Conservation (phyloP, 345 rosid species). For the Dovyalis caffra region DNA sequence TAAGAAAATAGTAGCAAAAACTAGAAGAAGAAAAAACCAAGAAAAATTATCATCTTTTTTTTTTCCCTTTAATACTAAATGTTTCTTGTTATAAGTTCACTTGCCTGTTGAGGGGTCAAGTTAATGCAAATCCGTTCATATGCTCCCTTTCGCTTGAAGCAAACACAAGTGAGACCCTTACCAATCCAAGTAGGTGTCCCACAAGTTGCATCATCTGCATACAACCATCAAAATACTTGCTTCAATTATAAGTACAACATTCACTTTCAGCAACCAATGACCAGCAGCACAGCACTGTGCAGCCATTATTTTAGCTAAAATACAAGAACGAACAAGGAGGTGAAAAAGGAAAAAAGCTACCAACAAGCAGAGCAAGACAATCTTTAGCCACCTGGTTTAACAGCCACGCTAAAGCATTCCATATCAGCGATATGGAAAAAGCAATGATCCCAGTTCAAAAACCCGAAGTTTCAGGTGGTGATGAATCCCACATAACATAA, state of each 20-base stretch:
- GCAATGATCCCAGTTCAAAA: neutral
- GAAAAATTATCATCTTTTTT: neutral
- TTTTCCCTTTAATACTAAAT: neutral
- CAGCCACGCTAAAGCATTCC: constrained; percentile 24
- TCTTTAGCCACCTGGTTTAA: constrained; percentile 20
- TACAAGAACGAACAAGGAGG: neutral
- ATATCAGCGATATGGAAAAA: neutral
- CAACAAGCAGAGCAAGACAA: constrained; percentile 11
- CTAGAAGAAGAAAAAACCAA: neutral
- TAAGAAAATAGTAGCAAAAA: neutral
- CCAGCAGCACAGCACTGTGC: neutral
- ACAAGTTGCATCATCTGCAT: constrained; percentile 58
- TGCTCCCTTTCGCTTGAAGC: constrained; percentile 77
- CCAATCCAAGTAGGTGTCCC: constrained; percentile 76
- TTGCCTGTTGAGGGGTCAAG: constrained; percentile 85
- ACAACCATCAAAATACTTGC: constrained; percentile 1
- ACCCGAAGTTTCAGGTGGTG: neutral
- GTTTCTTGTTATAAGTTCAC: constrained; percentile 8
- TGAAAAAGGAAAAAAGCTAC: neutral
- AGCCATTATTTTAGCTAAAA: neutral
- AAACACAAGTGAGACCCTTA: constrained; percentile 86
- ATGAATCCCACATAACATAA: neutral
- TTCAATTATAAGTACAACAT: neutral
- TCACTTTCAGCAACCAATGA: neutral
- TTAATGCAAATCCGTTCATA: constrained; percentile 65